Evolutionary conservation across 352 stramenopile genomes (phyloP), one percentile per base, ranked within the genome.

Genomic region (Globisporangium cylindrosporum): DNA sequence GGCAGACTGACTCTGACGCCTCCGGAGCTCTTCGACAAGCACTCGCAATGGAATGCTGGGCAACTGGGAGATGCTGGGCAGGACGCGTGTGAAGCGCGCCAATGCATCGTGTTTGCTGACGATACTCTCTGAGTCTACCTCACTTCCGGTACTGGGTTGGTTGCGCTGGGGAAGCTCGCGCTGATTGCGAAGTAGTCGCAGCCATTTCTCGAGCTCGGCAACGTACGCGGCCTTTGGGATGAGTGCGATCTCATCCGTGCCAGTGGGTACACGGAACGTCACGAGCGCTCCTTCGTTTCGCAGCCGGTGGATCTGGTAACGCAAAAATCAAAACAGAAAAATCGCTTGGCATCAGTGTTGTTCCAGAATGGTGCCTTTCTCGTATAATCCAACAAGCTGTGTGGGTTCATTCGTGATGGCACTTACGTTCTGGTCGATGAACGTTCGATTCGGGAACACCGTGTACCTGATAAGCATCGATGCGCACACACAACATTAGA

Each of bases 401-500:
- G 18, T 38, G 29, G 32, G 48, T 51, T 53, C 18, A 59, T 51
- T 53, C 18, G 54, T 14, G 22, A 20, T 66, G 15, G 9, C 20
- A 8, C 62, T 70, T 63, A 91, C 82, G 59, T 81, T 90, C 46
- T 90, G 81, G 54, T 90, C 81, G 20, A 90, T 72, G 29, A 85
- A 86, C 24, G 83, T 88, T 15, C 81, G 76, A 65, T 88, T 92
- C 24, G 77, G 70, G 46, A 89, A 68, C 57, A 90, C 67, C 0
- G 72, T 75, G 64, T 92, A 90, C 22, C 82, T 91, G n/a, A 38
- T 48, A n/a, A 15, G 14, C 46, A 57, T 10, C 59, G 14, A 57
- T 43, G 61, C n/a, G 34, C 2, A 65, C 1, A 59, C 6, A 48
- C 58, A 12, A 9, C 18, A 18, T 59, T 38, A 60, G 29, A 46